Evolutionary conservation across 768 basidiomycete genomes (phyloP).

Genomic region (Termitomyces sp.): DNA sequence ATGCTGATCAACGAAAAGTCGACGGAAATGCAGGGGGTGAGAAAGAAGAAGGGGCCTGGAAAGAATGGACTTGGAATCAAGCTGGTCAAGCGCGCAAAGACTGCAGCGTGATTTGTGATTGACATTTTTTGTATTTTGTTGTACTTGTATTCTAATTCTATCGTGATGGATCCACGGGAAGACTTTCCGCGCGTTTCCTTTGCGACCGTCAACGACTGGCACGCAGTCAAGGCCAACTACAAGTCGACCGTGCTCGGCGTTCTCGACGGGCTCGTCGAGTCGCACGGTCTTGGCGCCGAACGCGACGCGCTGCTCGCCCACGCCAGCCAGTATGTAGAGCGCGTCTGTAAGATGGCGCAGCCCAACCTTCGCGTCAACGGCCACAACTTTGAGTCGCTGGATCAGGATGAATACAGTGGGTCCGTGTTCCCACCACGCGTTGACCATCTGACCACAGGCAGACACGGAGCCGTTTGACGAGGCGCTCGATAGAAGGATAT

Average conservation of each 20-base stretch:
- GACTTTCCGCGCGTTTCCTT: conserved; percentile 51
- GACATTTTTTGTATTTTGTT: conserved; percentile 2
- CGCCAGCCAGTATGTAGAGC: conserved; percentile 57
- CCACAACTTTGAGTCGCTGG: conserved; percentile 63
- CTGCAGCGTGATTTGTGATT: conserved; percentile 4
- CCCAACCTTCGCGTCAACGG: conserved; percentile 80
- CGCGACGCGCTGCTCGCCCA: conserved; percentile 44
- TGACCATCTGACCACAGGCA: conserved; percentile 17
- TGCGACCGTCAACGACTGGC: conserved; percentile 63
- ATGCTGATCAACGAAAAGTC: conserved; percentile 50
- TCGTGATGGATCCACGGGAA: conserved; percentile 32
- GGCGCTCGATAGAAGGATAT: conserved; percentile 74
- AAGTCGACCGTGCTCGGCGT: conserved; percentile 34
- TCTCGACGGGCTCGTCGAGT: conserved; percentile 41
- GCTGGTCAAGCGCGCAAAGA: conserved; percentile 48
- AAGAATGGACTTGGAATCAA: conserved; percentile 74
- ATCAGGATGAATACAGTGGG: conserved; percentile 48
- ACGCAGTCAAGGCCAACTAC: conserved; percentile 50
- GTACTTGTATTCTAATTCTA: background rate
- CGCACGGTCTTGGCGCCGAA: conserved; percentile 33
- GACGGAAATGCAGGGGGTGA: conserved; percentile 31
- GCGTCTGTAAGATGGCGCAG: conserved; percentile 53
- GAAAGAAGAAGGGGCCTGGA: conserved; percentile 58
- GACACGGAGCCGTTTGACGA: conserved; percentile 84
- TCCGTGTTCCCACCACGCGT: background rate